Percentiles rank a stretch among this genome's conserved stretches.
phyloP scores from a whole-genome alignment of 2,329 filamentous ascomycete genomes.

The Botrytis tulipae region DNA sequence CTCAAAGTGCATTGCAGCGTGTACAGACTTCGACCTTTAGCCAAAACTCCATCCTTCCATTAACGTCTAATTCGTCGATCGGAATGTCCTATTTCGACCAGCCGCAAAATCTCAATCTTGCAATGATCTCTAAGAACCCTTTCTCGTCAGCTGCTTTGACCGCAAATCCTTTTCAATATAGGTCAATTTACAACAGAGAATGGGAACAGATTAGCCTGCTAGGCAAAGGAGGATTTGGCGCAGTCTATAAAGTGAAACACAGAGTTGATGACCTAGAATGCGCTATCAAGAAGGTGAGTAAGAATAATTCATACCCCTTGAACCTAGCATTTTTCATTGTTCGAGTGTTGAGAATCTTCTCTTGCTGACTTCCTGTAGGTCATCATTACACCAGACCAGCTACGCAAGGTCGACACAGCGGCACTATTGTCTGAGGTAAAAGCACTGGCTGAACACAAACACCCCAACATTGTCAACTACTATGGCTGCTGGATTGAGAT shows the following conservation, averaged over 20 bases:
- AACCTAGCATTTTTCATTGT: not conserved
- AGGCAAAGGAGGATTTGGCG: slow-evolving; percentile 64
- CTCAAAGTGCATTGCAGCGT: slow-evolving; percentile 28
- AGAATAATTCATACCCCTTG: not conserved
- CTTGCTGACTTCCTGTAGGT: slow-evolving; percentile 41
- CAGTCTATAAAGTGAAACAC: slow-evolving; percentile 60
- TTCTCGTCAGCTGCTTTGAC: slow-evolving; percentile 18
- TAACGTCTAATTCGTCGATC: not conserved
- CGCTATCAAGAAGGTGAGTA: slow-evolving; percentile 56
- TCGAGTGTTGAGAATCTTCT: not conserved
- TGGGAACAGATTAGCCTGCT: slow-evolving; percentile 50
- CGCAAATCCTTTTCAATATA: slow-evolving; percentile 17
- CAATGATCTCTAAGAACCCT: slow-evolving; percentile 14
- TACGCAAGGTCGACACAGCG: slow-evolving; percentile 19
- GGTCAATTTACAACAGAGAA: slow-evolving; percentile 15
- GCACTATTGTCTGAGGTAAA: slow-evolving; percentile 49
- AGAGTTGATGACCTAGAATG: slow-evolving; percentile 61
- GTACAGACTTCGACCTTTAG: not conserved
- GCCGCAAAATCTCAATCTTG: not conserved
- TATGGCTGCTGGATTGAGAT: slow-evolving; percentile 63
- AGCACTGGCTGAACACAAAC: slow-evolving; percentile 60
- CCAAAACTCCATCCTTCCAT: not conserved
- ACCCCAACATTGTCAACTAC: slow-evolving; percentile 66
- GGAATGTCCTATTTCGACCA: slow-evolving; percentile 20
- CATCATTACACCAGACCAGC: slow-evolving; percentile 45